Evolutionary conservation across 306 rosid genomes (phyloP).

Genomic region (Oxytropis ochrocephala): DNA sequence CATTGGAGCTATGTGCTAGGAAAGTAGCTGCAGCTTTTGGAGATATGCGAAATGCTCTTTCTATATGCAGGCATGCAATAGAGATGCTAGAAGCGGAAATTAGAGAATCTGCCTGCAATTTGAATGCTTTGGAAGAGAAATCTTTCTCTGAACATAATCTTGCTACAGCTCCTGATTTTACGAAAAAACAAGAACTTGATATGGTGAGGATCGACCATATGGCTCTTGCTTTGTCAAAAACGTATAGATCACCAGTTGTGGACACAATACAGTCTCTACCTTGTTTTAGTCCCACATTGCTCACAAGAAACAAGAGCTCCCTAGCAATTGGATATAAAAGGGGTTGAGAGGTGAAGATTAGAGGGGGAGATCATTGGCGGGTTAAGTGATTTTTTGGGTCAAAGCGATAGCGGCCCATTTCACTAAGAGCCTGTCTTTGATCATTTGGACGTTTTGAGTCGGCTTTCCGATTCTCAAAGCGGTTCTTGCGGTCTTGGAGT

Average conservation of each 20-base stretch:
- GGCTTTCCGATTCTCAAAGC: too few species aligned
- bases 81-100: slow-evolving; percentile 73
- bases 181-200: slow-evolving; percentile 39
- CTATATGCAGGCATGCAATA: slow-evolving; percentile 72
- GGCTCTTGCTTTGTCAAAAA: slow-evolving; percentile 82
- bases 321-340: too few species aligned
- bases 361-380: too few species aligned
- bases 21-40: slow-evolving; percentile 94
- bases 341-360: too few species aligned
- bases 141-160: slow-evolving; percentile 26
- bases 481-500: too few species aligned
- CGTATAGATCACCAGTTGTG: slow-evolving; percentile 70
- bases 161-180: slow-evolving; percentile 22
- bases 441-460: too few species aligned
- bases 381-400: too few species aligned
- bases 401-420: too few species aligned
- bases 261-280: slow-evolving; percentile 90
- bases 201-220: slow-evolving; percentile 77
- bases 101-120: slow-evolving; percentile 38
- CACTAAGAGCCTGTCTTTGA: too few species aligned
- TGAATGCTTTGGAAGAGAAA: slow-evolving; percentile 30
- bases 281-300: too few species aligned
- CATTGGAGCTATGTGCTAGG: slow-evolving; percentile 97
- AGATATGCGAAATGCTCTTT: slow-evolving; percentile 91
- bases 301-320: too few species aligned